Evolutionary conservation across 1,139 yeast species (phyloP), one percentile per base, ranked within the genome.

Genomic region (Trichomonascaceae sp.): DNA sequence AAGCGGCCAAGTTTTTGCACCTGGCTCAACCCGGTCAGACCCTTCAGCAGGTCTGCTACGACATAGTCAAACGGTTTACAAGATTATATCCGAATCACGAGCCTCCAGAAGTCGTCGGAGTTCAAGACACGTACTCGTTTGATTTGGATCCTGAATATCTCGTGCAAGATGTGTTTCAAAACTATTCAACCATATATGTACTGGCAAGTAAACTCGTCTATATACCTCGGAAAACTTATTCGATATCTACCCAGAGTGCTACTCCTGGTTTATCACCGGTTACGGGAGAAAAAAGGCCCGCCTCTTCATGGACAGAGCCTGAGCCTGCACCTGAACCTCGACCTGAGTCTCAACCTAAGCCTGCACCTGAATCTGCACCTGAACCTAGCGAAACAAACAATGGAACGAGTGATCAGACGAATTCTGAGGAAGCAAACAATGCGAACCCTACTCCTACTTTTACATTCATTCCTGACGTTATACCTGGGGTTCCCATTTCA

Each of bases 71-170:
- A 5, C 74, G 87, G 54, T 84, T 80, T 64, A 63, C 71, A 47
- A 82, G 81, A 65, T 71, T 87, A 49, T 87, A 87, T 61, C 91
- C 93, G 0, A 74, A 75, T 36, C 84, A 80, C 53, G 64, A 59
- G 17, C 74, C 77, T 0, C 65, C 85, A 15, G 73, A 76, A 20
- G 78, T 80, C 51, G 45, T 49, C 19, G 50, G 41, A 27, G 69
- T 86, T 9, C 93, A 86, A 64, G 91, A 87, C 65, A 68, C 70
- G 32, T 78, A 81, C 56, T 76, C 76, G 57, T 85, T 90, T 62
- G 95, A 87, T 66, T 70, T 87, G 60, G 95, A 87, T 66, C 89
- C 90, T 0, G 95, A 86, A 56, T 87, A 82, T 61, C 58, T 68
- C 3, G 84, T 83, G 0, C 77, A 77, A 8, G 88, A 85, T 60